These are phyloP conservation scores for Annulohypoxylon truncatum DNA, from an alignment of 2,329 filamentous ascomycete species.

Conservation along the genomic window DNA sequence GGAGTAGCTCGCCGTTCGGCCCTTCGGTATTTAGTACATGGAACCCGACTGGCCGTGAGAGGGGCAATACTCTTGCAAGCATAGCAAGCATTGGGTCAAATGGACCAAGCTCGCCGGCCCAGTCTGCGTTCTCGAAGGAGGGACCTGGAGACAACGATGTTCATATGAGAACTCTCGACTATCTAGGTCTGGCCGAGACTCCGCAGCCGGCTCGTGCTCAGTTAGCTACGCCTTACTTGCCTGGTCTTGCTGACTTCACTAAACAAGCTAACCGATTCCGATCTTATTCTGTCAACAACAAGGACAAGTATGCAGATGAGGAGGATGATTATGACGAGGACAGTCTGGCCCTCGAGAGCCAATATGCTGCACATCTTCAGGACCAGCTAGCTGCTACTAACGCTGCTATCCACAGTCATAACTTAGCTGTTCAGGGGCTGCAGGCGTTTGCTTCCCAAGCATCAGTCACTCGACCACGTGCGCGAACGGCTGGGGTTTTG, in stretches of 20 bases:
- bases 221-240: conserved; percentile 79
- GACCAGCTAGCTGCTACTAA: conserved; percentile 73
- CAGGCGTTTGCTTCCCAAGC: conserved; percentile 85
- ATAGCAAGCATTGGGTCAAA: conserved; percentile 91
- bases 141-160: conserved; percentile 88
- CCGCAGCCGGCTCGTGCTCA: conserved; percentile 83
- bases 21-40: conserved; percentile 92
- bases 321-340: conserved; percentile 81
- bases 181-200: conserved; percentile 93
- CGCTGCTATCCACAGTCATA: conserved; percentile 86
- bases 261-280: conserved; percentile 88
- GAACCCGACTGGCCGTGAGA: conserved; percentile 77
- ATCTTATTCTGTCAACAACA: conserved; percentile 98
- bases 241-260: conserved; percentile 79
- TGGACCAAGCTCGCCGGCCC: conserved; percentile 85
- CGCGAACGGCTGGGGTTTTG: conserved; percentile 89
- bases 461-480: conserved; percentile 83
- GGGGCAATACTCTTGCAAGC: conserved; percentile 84
- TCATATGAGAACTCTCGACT: conserved; percentile 89
- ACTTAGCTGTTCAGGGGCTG: conserved; percentile 80
- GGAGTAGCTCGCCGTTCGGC: conserved; percentile 78
- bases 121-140: conserved; percentile 87
- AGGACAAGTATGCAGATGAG: conserved; percentile 93
- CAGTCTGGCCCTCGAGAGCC: conserved; percentile 62
- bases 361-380: conserved; percentile 71